These are phyloP conservation scores for Firmiana major DNA, from an alignment of 345 rosid species.

Conservation along the genomic window DNA sequence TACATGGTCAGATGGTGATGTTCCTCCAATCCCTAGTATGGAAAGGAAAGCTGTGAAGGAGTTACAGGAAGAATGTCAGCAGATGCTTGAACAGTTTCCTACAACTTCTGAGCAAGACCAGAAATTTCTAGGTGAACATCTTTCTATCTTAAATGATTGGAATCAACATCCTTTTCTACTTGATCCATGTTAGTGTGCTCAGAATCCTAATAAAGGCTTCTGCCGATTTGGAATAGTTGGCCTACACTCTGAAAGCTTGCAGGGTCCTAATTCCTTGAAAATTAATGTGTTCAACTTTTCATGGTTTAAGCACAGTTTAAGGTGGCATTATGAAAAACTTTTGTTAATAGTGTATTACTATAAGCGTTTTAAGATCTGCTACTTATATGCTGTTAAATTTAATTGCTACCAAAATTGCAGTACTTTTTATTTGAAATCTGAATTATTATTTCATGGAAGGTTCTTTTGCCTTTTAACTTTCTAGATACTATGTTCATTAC, in stretches of 20 bases:
- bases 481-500: background rate
- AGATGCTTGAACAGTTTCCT: slow-evolving; percentile 66
- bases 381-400: background rate
- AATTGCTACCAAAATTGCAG: background rate
- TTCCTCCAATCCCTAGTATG: slow-evolving; percentile 69
- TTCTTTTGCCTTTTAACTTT: background rate
- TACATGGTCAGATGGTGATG: slow-evolving; percentile 81
- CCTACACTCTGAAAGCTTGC: background rate
- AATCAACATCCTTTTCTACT: background rate
- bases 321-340: background rate
- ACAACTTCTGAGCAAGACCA: slow-evolving; percentile 72
- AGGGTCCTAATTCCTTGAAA: background rate
- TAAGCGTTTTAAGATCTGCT: background rate
- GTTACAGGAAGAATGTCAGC: slow-evolving; percentile 73
- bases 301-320: background rate
- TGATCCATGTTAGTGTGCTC: background rate
- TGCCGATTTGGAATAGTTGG: background rate
- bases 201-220: background rate
- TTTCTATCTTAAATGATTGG: background rate
- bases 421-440: background rate
- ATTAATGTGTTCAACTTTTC: background rate
- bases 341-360: background rate
- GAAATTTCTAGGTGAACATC: slow-evolving; percentile 52
- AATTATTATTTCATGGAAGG: background rate
- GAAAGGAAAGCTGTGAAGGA: slow-evolving; percentile 80